phyloP scores from a whole-genome alignment of 1,284 basidiomycete genomes.

The Puccinia triticina region DNA sequence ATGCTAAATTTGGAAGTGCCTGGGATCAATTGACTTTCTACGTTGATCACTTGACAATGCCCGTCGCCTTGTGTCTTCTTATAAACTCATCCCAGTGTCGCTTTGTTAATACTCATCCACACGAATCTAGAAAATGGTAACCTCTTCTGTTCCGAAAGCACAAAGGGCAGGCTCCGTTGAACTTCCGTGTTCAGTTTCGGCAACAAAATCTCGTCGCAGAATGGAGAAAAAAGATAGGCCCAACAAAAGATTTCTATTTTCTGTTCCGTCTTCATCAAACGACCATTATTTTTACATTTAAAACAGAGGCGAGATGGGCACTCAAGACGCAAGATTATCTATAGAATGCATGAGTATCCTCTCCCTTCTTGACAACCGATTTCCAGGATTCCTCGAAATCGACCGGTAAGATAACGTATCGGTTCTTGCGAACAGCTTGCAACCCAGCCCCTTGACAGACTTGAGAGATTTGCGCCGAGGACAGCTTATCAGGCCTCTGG shows the following conservation, averaged over 20 bases:
- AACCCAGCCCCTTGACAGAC: constrained; percentile 97
- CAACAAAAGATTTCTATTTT: not conserved
- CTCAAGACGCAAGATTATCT: not conserved
- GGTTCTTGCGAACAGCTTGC: constrained; percentile 96
- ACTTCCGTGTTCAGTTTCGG: too few relatives aligned
- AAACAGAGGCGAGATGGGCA: not conserved
- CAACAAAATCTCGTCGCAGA: too few relatives aligned
- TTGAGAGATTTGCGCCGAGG: constrained; percentile 91
- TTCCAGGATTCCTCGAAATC: constrained; percentile 99
- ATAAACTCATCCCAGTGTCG: too few relatives aligned
- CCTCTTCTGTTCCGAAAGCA: too few relatives aligned
- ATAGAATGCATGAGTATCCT: constrained; percentile 47
- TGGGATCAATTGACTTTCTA: too few relatives aligned
- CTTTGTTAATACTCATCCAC: too few relatives aligned
- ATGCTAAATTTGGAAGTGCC: too few relatives aligned
- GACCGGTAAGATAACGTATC: constrained; percentile 92
- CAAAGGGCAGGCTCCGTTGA: too few relatives aligned
- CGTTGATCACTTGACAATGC: too few relatives aligned
- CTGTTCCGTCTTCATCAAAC: not conserved
- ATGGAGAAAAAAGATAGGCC: too few relatives aligned
- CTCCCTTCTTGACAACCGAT: constrained; percentile 43
- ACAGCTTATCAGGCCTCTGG: constrained; percentile 91
- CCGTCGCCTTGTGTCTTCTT: too few relatives aligned
- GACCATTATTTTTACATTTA: constrained; percentile 9
- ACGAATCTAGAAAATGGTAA: too few relatives aligned